Evolutionary conservation across 805 yeast species (phyloP).

Genomic region (Metschnikowia drakensbergensis): DNA sequence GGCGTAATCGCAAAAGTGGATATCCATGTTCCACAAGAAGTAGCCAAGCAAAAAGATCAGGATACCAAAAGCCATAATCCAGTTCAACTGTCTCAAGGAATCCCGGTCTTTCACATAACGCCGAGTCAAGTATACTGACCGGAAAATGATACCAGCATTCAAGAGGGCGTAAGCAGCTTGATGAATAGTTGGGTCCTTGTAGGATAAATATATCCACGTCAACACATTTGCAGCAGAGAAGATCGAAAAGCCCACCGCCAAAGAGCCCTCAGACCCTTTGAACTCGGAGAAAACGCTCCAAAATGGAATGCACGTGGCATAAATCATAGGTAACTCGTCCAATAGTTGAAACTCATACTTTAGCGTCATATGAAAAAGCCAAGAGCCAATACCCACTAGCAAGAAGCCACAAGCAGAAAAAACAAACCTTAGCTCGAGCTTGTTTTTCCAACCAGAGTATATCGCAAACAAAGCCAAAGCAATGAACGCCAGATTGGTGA

Average conservation of each 20-base stretch:
- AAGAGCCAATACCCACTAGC: slow-evolving; percentile 87
- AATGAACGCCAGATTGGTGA: slow-evolving; percentile 63
- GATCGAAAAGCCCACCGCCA: slow-evolving; percentile 45
- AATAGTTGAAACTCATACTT: slow-evolving; percentile 83
- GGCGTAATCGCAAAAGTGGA: slow-evolving; percentile 65
- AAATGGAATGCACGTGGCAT: slow-evolving; percentile 93
- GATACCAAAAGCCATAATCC: slow-evolving; percentile 58
- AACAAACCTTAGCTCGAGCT: slow-evolving; percentile 66
- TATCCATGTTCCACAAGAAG: slow-evolving; percentile 85
- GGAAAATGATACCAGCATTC: slow-evolving; percentile 67
- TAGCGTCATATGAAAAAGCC: slow-evolving; percentile 96
- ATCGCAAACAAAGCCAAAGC: slow-evolving; percentile 60
- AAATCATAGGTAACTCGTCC: slow-evolving; percentile 97
- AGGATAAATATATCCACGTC: slow-evolving; percentile 68
- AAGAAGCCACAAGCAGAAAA: slow-evolving; percentile 76
- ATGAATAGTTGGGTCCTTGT: slow-evolving; percentile 82
- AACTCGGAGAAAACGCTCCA: slow-evolving; percentile 76
- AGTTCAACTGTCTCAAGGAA: slow-evolving; percentile 48
- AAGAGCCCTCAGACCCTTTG: slow-evolving; percentile 34
- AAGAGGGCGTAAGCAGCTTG: slow-evolving; percentile 79
- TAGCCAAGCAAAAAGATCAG: slow-evolving; percentile 68
- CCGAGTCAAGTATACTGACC: slow-evolving; percentile 51
- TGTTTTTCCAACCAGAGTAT: slow-evolving; percentile 53
- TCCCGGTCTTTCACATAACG: slow-evolving; percentile 48
- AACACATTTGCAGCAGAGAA: slow-evolving; percentile 53